phyloP scores from a whole-genome alignment of 1,139 yeast genomes.

The Suhomyces chickasaworum region DNA sequence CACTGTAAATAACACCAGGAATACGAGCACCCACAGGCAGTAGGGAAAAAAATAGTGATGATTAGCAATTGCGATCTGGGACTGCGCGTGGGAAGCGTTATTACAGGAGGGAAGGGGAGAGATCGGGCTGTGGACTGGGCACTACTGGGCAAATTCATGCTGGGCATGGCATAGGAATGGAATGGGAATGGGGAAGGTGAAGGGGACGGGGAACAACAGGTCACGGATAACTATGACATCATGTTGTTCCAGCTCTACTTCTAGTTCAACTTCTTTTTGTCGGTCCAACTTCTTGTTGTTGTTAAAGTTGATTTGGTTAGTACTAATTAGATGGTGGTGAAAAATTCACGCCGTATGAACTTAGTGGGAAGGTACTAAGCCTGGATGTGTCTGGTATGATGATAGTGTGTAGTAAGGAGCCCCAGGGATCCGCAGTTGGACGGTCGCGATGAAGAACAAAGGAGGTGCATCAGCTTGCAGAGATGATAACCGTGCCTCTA shows the following conservation, averaged over 20 bases:
- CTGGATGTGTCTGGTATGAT: background rate
- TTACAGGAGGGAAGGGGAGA: background rate
- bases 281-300: no score
- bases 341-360: no score
- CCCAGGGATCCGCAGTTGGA: background rate
- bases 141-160: background rate
- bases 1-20: slow-evolving; percentile 1
- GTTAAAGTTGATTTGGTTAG: no score
- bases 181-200: no score
- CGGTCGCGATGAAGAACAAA: background rate
- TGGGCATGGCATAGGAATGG: no score
- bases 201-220: background rate
- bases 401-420: background rate
- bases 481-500: background rate
- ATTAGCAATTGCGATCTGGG: slow-evolving; percentile 1
- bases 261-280: no score
- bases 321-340: no score
- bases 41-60: slow-evolving; percentile 2
- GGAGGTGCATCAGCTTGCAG: background rate
- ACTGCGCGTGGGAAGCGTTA: background rate
- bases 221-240: no score
- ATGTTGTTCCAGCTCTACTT: no score
- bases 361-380: background rate
- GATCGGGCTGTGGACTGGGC: background rate
- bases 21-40: background rate